These are phyloP conservation scores for Pogostemon cablin DNA, from an alignment of 257 asterid genomes.

Conservation along the genomic window DNA sequence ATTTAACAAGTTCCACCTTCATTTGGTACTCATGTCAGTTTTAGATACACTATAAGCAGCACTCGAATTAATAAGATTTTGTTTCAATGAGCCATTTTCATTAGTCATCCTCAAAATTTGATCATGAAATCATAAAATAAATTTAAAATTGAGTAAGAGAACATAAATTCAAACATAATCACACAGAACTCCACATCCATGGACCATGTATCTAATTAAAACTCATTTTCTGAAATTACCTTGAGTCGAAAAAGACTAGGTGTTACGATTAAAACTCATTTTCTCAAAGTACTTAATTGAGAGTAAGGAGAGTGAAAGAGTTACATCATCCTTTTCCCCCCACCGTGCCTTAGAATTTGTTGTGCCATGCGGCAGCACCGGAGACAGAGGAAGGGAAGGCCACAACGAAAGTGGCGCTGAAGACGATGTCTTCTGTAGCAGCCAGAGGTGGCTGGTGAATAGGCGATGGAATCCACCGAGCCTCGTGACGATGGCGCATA, in stretches of 20 bases:
- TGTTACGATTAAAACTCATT: conserved; percentile 54
- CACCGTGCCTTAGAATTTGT: conserved; percentile 63
- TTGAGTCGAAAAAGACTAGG: too few relatives aligned
- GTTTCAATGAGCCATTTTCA: conserved; percentile 85
- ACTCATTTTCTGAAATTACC: too few relatives aligned
- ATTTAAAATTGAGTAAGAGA: conserved; percentile 29
- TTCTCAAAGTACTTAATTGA: conserved; percentile 88
- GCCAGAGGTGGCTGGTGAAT: conserved; percentile 80
- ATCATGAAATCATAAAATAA: conserved; percentile 30
- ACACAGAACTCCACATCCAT: not conserved
- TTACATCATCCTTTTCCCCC: conserved; percentile 91
- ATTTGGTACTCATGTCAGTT: conserved; percentile 57
- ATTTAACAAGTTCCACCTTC: conserved; percentile 64
- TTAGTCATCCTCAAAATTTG: conserved; percentile 65
- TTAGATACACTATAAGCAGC: conserved; percentile 60
- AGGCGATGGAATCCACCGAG: conserved; percentile 96
- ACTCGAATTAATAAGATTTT: conserved; percentile 58
- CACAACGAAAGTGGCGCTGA: conserved; percentile 47
- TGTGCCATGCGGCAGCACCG: conserved; percentile 22
- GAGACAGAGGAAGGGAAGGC: conserved; percentile 63
- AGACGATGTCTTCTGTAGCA: conserved; percentile 65
- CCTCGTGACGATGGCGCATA: conserved; percentile 75
- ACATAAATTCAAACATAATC: conserved; percentile 17
- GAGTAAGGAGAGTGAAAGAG: conserved; percentile 80
- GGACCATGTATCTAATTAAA: not conserved